phyloP scores from a whole-genome alignment of 2,329 filamentous ascomycete genomes.

The Sclerotinia glacialis region DNA sequence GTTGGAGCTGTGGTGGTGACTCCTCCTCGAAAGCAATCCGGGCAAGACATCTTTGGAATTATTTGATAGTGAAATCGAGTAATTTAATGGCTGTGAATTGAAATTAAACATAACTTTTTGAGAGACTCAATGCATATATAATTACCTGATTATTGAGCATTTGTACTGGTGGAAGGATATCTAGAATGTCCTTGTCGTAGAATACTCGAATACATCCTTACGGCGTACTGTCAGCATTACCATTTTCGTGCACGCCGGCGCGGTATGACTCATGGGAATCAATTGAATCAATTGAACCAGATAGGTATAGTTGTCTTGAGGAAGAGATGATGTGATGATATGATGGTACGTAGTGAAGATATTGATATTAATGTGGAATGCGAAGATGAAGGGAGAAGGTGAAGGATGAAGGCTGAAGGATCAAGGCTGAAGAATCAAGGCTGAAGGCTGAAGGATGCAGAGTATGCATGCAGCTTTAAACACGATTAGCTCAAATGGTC shows the following conservation, averaged over 20 bases:
- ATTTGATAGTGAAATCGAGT: neutral
- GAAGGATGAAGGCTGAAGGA: no score
- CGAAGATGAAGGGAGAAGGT: no score
- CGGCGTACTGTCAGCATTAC: neutral
- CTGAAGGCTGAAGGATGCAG: no score
- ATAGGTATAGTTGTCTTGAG: neutral
- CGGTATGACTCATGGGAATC: neutral
- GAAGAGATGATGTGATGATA: neutral
- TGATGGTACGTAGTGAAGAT: no score
- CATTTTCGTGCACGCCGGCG: neutral
- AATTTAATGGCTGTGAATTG: neutral
- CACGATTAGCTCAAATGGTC: no score
- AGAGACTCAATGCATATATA: neutral
- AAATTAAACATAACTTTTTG: neutral
- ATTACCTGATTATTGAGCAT: neutral
- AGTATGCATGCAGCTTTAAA: no score
- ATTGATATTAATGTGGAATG: neutral
- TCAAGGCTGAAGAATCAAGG: no score
- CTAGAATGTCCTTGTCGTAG: neutral
- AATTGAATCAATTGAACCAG: neutral
- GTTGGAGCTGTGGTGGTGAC: slow-evolving; percentile 42
- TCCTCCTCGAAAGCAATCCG: slow-evolving; percentile 42
- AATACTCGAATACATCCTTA: neutral
- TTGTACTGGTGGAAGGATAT: neutral
- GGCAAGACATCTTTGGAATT: slow-evolving; percentile 23